Evolutionary conservation across 495 filamentous ascomycete genomes (phyloP), one percentile per base, ranked within the genome.

Genomic region (Penicillium subrubescens): DNA sequence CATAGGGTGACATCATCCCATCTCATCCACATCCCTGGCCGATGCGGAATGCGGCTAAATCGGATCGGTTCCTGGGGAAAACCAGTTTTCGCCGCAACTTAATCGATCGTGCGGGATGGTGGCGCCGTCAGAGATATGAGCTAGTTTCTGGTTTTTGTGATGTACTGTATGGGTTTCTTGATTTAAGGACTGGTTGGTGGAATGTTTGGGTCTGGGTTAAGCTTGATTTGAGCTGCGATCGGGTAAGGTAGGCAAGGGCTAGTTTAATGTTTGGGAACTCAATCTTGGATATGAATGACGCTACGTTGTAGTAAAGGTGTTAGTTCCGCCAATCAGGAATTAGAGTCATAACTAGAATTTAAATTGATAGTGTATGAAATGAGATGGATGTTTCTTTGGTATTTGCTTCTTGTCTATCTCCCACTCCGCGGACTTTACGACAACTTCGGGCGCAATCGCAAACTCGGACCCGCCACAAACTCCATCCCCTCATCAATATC

Each of bases 401-500:
- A 44, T 44, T 44, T 21, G 43, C n/a, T n/a, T n/a, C n/a, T n/a
- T n/a, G n/a, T n/a, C 29, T 29, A 14, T 31, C 41, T 19, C 27
- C 25, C 25, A 27, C 25, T n/a, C 50, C 7, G 11, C n/a, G n/a
- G n/a, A 14, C 15, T 15, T 70, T 50, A 78, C 11, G 60, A 62
- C 41, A 67, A 48, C 65, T 76, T 75, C 0, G 68, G 55, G 0
- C 66, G 66, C 31, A 73, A 48, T 21, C 57, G 71, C 37, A 73
- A 15, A 43, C 43, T 63, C 48, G 71, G 67, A 23, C 73, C 73
- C n/a, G 71, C 71, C 4, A 71, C 55, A 59, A 72, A 75, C 61
- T 81, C 74, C 68, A 81, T 62, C 1, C 66, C 68, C 25, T 73
- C 71, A 11, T 75, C 67, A 1, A 88, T 65, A 63, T 82, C 72